Conservation (phyloP, 1,284 basidiomycete species). For the Pyrrhoderma lamaoense region DNA sequence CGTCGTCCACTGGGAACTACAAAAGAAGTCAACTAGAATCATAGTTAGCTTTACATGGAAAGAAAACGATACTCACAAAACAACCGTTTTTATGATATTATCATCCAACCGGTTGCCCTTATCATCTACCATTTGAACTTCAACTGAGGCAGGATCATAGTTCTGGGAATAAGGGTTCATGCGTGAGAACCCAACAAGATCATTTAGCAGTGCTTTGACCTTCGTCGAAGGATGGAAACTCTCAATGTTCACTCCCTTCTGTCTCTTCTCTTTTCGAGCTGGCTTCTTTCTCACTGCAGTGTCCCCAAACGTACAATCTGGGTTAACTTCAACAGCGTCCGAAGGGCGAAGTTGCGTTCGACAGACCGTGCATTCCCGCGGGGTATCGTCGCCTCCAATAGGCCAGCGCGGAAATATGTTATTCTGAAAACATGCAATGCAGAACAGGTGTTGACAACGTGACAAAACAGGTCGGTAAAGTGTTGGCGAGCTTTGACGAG, state of each 20-base stretch:
- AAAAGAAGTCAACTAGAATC: constrained; percentile 8
- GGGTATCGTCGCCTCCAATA: constrained; percentile 48
- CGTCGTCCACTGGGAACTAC: constrained; percentile 89
- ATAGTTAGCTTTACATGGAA: constrained; percentile 8
- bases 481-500: constrained; percentile 61
- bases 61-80: constrained; percentile 61
- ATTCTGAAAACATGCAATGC: constrained; percentile 71
- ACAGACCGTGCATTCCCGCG: constrained; percentile 70
- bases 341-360: constrained; percentile 50
- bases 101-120: constrained; percentile 53
- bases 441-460: constrained; percentile 91
- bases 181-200: constrained; percentile 70
- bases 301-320: constrained; percentile 39
- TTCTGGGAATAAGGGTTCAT: constrained; percentile 80
- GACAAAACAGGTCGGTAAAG: constrained; percentile 66
- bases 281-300: constrained; percentile 50
- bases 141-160: constrained; percentile 65
- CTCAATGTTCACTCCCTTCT: constrained; percentile 47
- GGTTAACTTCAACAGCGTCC: constrained; percentile 74
- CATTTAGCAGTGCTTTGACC: constrained; percentile 69
- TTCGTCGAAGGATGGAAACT: constrained; percentile 79
- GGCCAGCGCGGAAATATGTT: constrained; percentile 77
- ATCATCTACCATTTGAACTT: constrained; percentile 68
- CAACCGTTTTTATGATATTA: constrained; percentile 76
- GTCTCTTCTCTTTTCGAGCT: constrained; percentile 62